Evolutionary conservation across 2,329 filamentous ascomycete genomes (phyloP).

Genomic region (Hymenoscyphus occultus): DNA sequence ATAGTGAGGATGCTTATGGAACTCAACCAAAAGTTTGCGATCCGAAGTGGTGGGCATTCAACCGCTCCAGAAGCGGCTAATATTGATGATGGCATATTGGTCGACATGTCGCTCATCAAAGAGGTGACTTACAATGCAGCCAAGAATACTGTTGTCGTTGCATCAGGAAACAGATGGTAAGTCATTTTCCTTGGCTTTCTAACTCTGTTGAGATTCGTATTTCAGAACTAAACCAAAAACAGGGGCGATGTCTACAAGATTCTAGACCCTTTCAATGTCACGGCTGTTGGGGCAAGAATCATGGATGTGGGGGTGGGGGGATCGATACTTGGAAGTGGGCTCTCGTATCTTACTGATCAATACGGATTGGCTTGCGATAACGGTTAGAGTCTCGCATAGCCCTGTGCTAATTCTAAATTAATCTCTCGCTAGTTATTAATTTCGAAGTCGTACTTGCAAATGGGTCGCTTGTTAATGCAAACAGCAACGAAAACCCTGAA

Average conservation of each 20-base stretch:
- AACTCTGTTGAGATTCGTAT: constrained; percentile 20
- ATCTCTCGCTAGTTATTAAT: neutral
- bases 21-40: neutral
- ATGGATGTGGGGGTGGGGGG: constrained; percentile 41
- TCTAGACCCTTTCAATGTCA: constrained; percentile 28
- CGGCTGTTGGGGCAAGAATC: constrained; percentile 20
- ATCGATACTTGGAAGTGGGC: constrained; percentile 31
- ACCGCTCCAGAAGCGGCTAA: neutral
- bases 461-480: constrained; percentile 1
- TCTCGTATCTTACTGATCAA: constrained; percentile 1
- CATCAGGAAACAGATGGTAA: constrained; percentile 35
- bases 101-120: constrained; percentile 1
- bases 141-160: constrained; percentile 25
- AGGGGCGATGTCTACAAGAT: constrained; percentile 38
- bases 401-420: too few relatives aligned
- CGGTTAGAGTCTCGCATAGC: too few relatives aligned
- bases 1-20: constrained; percentile 5
- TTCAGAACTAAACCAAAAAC: constrained; percentile 40
- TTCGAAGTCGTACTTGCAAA: constrained; percentile 3
- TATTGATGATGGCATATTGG: constrained; percentile 3
- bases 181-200: constrained; percentile 19
- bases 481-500: neutral
- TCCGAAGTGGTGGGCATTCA: constrained; percentile 7
- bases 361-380: constrained; percentile 5
- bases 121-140: constrained; percentile 1